Percentiles rank a stretch among this genome's conserved stretches.
phyloP scores from a whole-genome alignment of 805 yeast genomes.

The Suhomyces faveliae region DNA sequence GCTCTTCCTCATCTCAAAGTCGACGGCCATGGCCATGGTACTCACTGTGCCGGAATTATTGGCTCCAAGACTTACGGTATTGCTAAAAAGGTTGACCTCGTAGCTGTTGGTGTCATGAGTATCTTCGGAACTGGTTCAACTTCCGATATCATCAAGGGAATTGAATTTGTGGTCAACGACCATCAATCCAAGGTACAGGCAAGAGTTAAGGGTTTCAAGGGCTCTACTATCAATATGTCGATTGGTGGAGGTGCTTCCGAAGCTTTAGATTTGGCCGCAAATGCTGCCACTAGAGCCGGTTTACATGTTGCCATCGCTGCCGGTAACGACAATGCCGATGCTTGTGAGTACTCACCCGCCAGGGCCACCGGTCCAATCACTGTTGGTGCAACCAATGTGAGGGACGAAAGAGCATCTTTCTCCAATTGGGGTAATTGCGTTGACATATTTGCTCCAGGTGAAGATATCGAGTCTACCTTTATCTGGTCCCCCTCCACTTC shows the following conservation, averaged over 20 bases:
- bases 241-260: slow-evolving; percentile 92
- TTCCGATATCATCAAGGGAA: slow-evolving; percentile 43
- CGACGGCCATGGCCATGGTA: slow-evolving; percentile 88
- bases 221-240: slow-evolving; percentile 90
- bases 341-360: slow-evolving; percentile 92
- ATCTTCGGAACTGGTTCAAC: slow-evolving; percentile 39
- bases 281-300: slow-evolving; percentile 87
- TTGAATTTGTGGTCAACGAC: slow-evolving; percentile 45
- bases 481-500: slow-evolving; percentile 80
- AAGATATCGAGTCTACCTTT: slow-evolving; percentile 79
- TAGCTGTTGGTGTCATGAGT: slow-evolving; percentile 43
- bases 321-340: slow-evolving; percentile 91
- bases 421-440: slow-evolving; percentile 96
- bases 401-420: slow-evolving; percentile 90
- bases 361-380: slow-evolving; percentile 80
- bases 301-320: slow-evolving; percentile 94
- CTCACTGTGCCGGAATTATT: slow-evolving; percentile 88
- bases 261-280: slow-evolving; percentile 80
- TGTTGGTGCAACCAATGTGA: slow-evolving; percentile 90
- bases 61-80: slow-evolving; percentile 83
- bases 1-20: slow-evolving; percentile 39
- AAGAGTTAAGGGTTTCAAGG: slow-evolving; percentile 66
- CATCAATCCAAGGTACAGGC: slow-evolving; percentile 41
- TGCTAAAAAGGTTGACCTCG: slow-evolving; percentile 55
- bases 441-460: slow-evolving; percentile 96